Percentiles rank a stretch among this genome's conserved stretches.
These are phyloP conservation scores for Phycomyces nitens DNA, from an alignment of 192 early-diverging fungal species.

Conservation along the genomic window DNA sequence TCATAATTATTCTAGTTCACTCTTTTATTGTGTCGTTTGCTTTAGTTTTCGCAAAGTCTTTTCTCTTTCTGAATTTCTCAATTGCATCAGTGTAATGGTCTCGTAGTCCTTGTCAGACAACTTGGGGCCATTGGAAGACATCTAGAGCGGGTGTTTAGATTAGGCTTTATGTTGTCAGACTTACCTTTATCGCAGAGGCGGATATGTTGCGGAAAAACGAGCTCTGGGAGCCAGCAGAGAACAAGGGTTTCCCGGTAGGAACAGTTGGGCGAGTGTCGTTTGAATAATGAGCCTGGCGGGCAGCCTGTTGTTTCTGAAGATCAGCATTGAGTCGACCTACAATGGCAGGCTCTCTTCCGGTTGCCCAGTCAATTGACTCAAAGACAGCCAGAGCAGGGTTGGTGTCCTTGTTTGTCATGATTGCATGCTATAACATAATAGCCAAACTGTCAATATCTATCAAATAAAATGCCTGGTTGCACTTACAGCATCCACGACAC, in stretches of 20 bases:
- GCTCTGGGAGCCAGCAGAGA: conserved; percentile 3
- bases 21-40: background rate
- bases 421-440: conserved; percentile 27
- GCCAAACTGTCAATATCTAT: background rate
- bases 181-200: background rate
- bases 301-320: conserved; percentile 4
- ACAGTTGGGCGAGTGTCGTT: conserved; percentile 9
- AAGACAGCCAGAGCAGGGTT: conserved; percentile 31
- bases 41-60: conserved; percentile 6
- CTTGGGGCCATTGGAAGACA: conserved; percentile 16
- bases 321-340: conserved; percentile 34
- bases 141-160: too few species aligned
- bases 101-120: conserved; percentile 42
- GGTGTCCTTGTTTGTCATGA: conserved; percentile 36
- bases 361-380: conserved; percentile 43
- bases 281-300: conserved; percentile 6
- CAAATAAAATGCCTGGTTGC: too few species aligned
- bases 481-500: conserved; percentile 46
- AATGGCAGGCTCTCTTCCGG: conserved; percentile 35
- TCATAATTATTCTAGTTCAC: too few species aligned
- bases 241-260: conserved; percentile 18
- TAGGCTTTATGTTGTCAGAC: background rate
- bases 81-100: conserved; percentile 42
- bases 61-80: conserved; percentile 42
- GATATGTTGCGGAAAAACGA: conserved; percentile 13